phyloP scores from a whole-genome alignment of 768 basidiomycete genomes.

The Termitomyces sp. region DNA sequence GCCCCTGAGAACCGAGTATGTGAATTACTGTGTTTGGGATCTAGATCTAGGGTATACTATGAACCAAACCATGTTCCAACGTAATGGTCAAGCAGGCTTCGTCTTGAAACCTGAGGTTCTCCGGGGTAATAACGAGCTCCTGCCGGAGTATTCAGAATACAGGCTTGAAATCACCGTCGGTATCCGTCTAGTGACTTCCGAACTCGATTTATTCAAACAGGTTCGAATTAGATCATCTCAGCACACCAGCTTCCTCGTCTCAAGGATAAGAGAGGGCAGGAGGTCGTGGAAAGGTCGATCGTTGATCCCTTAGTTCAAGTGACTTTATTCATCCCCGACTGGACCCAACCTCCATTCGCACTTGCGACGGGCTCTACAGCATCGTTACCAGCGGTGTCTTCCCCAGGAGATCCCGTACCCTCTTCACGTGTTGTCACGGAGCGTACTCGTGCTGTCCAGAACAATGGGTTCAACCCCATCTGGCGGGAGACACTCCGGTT shows the following conservation, averaged over 20 bases:
- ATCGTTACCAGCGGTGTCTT: constrained; percentile 16
- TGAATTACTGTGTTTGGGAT: not conserved
- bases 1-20: not conserved
- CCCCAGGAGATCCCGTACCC: constrained; percentile 19
- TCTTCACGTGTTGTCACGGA: constrained; percentile 41
- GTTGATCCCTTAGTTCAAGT: constrained; percentile 79
- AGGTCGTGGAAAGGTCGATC: constrained; percentile 49
- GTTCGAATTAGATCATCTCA: constrained; percentile 48
- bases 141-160: constrained; percentile 49
- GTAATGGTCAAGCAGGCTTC: constrained; percentile 85
- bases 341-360: constrained; percentile 33
- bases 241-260: constrained; percentile 85
- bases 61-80: constrained; percentile 93
- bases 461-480: constrained; percentile 65
- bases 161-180: constrained; percentile 57
- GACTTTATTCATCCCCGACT: constrained; percentile 70
- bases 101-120: constrained; percentile 84
- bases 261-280: constrained; percentile 54
- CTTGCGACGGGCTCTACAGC: constrained; percentile 4
- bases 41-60: constrained; percentile 86
- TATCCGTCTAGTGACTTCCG: not conserved
- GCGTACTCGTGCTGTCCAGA: constrained; percentile 36
- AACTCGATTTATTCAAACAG: too few relatives aligned
- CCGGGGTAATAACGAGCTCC: constrained; percentile 55
- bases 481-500: constrained; percentile 72